phyloP scores from a whole-genome alignment of 768 basidiomycete species.

The Tricholoma matsutake region DNA sequence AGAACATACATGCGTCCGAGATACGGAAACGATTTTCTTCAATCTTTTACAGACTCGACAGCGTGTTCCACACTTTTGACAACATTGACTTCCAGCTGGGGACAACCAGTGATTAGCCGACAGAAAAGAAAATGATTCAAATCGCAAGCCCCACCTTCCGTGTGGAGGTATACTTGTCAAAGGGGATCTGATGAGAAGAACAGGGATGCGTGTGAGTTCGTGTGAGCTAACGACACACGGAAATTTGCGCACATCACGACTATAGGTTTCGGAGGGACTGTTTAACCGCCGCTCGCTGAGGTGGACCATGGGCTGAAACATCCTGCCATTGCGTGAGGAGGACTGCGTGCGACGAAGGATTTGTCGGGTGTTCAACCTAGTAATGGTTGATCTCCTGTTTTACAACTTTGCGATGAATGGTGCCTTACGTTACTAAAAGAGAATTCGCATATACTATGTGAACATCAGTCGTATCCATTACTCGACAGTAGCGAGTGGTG shows the following conservation, averaged over 20 bases:
- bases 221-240: not conserved
- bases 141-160: not conserved
- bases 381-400: not conserved
- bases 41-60: not conserved
- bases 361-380: constrained; percentile 3
- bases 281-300: not conserved
- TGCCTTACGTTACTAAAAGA: constrained; percentile 7
- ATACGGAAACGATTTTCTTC: too few relatives aligned
- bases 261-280: not conserved
- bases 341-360: not conserved
- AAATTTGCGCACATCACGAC: not conserved
- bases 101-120: too few relatives aligned
- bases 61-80: constrained; percentile 2
- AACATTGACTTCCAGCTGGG: constrained; percentile 3
- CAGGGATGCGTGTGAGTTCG: not conserved
- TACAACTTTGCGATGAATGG: not conserved
- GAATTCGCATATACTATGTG: constrained; percentile 7
- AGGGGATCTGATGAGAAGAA: not conserved
- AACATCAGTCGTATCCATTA: not conserved
- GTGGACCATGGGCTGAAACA: not conserved
- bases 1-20: too few relatives aligned
- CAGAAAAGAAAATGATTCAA: not conserved
- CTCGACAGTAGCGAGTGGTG: not conserved
- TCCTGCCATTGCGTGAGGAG: not conserved
- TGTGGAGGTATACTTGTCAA: not conserved